These are phyloP conservation scores for Chrysopogon serrulatus DNA, from an alignment of 176 grass and related monocot genomes.

Conservation along the genomic window DNA sequence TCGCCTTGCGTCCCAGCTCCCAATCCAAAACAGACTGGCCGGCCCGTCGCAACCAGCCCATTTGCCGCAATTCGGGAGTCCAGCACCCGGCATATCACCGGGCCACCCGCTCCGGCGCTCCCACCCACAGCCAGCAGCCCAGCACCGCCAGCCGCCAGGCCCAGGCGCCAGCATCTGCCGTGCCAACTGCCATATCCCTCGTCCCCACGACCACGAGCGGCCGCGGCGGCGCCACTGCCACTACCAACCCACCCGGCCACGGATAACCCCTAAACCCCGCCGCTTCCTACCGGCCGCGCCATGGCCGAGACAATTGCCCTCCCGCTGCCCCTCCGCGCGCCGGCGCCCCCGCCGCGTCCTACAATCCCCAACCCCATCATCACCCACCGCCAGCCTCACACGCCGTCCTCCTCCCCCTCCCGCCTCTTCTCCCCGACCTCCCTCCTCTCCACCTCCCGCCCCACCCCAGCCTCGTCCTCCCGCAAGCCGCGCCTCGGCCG, in stretches of 20 bases:
- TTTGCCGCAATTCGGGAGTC: neutral
- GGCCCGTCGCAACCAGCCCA: neutral
- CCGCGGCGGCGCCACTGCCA: neutral
- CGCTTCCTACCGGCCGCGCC: neutral
- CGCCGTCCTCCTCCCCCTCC: slow-evolving; percentile 17
- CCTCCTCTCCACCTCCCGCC: slow-evolving; percentile 42
- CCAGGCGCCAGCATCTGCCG: neutral
- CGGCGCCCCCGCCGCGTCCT: slow-evolving; percentile 19
- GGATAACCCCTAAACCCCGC: slow-evolving; percentile 33
- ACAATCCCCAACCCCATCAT: neutral
- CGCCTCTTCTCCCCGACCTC: slow-evolving; percentile 35
- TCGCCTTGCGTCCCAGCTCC: too few relatives aligned
- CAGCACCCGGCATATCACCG: too few relatives aligned
- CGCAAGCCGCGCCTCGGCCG: slow-evolving; percentile 35
- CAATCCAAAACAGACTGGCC: neutral
- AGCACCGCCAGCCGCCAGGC: too few relatives aligned
- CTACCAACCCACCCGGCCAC: neutral
- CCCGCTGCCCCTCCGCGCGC: slow-evolving; percentile 29
- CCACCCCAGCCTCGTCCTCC: slow-evolving; percentile 19
- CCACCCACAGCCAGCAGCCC: neutral
- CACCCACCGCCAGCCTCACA: slow-evolving; percentile 7
- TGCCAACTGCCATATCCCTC: slow-evolving; percentile 24
- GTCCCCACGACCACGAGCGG: neutral
- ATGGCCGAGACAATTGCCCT: slow-evolving; percentile 57
- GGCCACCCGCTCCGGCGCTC: too few relatives aligned